A percentile compares a stretch with the other conserved stretches of the same genome.
These are phyloP conservation scores for Fragosphaeria purpurea DNA, from an alignment of 2,329 filamentous ascomycete genomes.

Conservation along the genomic window DNA sequence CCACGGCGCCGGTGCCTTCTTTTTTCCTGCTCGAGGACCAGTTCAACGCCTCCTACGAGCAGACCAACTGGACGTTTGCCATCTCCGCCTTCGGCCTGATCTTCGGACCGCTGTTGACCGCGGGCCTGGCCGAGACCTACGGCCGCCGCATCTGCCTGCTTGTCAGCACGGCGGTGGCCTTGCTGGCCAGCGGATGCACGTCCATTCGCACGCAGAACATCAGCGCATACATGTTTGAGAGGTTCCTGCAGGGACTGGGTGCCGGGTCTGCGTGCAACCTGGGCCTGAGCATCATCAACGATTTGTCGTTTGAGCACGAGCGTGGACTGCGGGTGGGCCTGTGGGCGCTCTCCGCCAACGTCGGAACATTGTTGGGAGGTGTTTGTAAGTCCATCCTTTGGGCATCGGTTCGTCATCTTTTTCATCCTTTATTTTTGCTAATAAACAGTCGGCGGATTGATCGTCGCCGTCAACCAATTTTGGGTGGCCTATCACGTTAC, in stretches of 20 bases:
- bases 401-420: neutral
- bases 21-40: slow-evolving; percentile 38
- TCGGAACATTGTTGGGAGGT: slow-evolving; percentile 32
- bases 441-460: slow-evolving; percentile 39
- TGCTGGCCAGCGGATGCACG: slow-evolving; percentile 24
- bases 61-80: slow-evolving; percentile 27
- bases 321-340: slow-evolving; percentile 44
- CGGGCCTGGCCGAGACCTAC: slow-evolving; percentile 33
- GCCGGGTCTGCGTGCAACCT: slow-evolving; percentile 44
- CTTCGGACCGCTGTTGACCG: slow-evolving; percentile 29
- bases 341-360: slow-evolving; percentile 47
- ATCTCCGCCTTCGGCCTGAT: slow-evolving; percentile 39
- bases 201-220: slow-evolving; percentile 26
- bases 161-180: slow-evolving; percentile 23
- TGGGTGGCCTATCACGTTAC: slow-evolving; percentile 48
- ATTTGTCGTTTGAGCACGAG: slow-evolving; percentile 47
- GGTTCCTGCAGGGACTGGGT: slow-evolving; percentile 49
- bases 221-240: slow-evolving; percentile 43
- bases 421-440: neutral
- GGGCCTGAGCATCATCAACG: slow-evolving; percentile 43
- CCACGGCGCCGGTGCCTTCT: slow-evolving; percentile 45
- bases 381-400: neutral
- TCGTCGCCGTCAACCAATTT: slow-evolving; percentile 33
- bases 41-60: slow-evolving; percentile 28
- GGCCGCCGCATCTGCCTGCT: slow-evolving; percentile 42